Evolutionary conservation across 805 yeast species (phyloP), one percentile per base, ranked within the genome.

Genomic region (Candida piceae): DNA sequence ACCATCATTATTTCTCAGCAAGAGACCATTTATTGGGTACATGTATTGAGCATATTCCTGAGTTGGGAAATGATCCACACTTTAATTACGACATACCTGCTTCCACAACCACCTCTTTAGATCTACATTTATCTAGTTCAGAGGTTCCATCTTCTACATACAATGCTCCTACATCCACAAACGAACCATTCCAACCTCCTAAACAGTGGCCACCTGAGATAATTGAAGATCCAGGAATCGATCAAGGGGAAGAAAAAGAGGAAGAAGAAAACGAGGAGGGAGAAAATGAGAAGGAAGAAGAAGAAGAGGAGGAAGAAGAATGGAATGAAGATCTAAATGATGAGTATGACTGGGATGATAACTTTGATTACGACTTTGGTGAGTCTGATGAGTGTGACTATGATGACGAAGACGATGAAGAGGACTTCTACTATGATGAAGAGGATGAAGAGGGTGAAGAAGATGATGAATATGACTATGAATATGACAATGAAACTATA

Each of bases 1-100:
- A 58, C 31, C 71, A 71, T 1, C 57, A 55, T 21, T 70, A 62
- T 40, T 54, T 64, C 23, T 56, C 68, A n/a, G 64, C 75, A 9
- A 56, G 76, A 50, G 76, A 72, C 44, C 78, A 72, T 49, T 71
- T 48, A 41, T 45, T 62, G 34, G 77, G 76, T 2, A 67, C 73
- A 5, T 72, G 76, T 37, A 44, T 64, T 36, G 76, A 70, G 49
- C 63, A 63, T 20, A 42, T 58, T 7, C 52, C 56, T 4, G 39
- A 33, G 7, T 38, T 52, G 23, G 42, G 37, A 4, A 33, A 45
- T 23, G 50, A 53, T 34, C 50, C 55, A 2, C 38, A 49, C 29
- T 52, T 27, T 42, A 53, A 53, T 37, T 36, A 41, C 16, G 34
- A 47, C 7, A 28, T 53, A 19, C 35, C n/a, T 12, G 12, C 26